A percentile compares a stretch with the other conserved stretches of the same genome.
These are phyloP conservation scores for Terana coerulea DNA, from an alignment of 768 basidiomycete species.

Conservation along the genomic window DNA sequence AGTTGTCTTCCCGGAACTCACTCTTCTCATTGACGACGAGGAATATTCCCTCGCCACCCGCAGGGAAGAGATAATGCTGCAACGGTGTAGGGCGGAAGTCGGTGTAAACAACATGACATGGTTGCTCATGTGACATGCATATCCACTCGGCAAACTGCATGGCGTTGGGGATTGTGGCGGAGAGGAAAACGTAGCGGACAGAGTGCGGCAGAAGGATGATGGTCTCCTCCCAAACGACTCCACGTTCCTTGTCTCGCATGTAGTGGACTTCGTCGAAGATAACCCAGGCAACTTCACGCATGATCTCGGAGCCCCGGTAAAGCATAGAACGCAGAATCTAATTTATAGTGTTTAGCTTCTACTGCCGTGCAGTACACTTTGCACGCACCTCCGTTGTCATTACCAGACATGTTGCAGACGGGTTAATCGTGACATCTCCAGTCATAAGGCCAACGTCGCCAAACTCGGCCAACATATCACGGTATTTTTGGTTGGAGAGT, in stretches of 20 bases:
- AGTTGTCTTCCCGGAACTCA: conserved; percentile 96
- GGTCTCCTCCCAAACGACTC: conserved; percentile 99
- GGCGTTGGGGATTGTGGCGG: conserved; percentile 98
- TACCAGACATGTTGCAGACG: conserved; percentile 92
- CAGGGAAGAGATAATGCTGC: conserved; percentile 97
- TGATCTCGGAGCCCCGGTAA: conserved; percentile 96
- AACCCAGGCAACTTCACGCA: conserved; percentile 99
- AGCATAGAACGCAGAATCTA: conserved; percentile 98
- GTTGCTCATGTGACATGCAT: conserved; percentile 93
- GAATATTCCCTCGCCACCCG: conserved; percentile 95
- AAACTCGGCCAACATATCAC: conserved; percentile 96
- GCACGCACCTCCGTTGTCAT: conserved; percentile 94
- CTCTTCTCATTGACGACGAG: conserved; percentile 99
- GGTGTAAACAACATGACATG: conserved; percentile 98
- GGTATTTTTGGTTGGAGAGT: conserved; percentile 97
- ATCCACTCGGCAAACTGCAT: conserved; percentile 99
- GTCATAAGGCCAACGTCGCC: conserved; percentile 99
- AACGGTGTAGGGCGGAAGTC: conserved; percentile 98
- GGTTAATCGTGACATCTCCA: conserved; percentile 98
- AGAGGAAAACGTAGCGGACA: conserved; percentile 97
- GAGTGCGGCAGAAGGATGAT: conserved; percentile 96
- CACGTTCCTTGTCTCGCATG: conserved; percentile 99
- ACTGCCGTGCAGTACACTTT: background rate
- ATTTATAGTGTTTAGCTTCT: too few species aligned
- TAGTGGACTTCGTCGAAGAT: conserved; percentile 99